Evolutionary conservation across 768 basidiomycete genomes (phyloP).

Genomic region (Mycena crocata): DNA sequence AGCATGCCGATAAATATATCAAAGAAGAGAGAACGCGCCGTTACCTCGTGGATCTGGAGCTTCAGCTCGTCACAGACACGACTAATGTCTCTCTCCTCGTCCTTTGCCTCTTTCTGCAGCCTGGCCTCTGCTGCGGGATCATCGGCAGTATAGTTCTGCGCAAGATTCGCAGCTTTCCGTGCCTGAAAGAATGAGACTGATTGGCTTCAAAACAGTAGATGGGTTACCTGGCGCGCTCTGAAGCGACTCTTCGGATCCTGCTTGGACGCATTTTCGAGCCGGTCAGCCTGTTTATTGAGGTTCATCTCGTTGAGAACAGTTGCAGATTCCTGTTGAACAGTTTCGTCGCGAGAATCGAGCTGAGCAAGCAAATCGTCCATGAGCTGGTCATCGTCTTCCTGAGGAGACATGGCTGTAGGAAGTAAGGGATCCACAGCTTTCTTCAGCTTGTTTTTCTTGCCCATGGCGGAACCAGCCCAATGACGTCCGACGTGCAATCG

Average conservation of each 20-base stretch:
- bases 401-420: conserved; percentile 35
- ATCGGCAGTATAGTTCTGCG: conserved; percentile 60
- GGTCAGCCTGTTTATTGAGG: conserved; percentile 47
- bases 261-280: conserved; percentile 50
- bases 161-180: conserved; percentile 75
- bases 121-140: conserved; percentile 71
- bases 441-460: conserved; percentile 69
- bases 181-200: conserved; percentile 58
- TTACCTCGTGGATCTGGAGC: conserved; percentile 74
- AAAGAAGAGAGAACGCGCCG: not conserved
- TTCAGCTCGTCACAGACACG: conserved; percentile 73
- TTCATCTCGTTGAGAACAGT: conserved; percentile 62
- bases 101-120: conserved; percentile 71
- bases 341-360: conserved; percentile 72
- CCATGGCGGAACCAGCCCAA: conserved; percentile 49
- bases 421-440: conserved; percentile 50
- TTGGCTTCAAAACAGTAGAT: not conserved
- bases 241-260: conserved; percentile 73
- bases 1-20: conserved; percentile 12
- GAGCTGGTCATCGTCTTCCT: conserved; percentile 65
- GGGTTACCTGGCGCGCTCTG: conserved; percentile 75
- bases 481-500: too few species aligned
- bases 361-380: conserved; percentile 83
- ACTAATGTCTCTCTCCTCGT: conserved; percentile 75
- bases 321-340: conserved; percentile 62